phyloP scores from a whole-genome alignment of 257 asterid species.

The Prunella vulgaris region DNA sequence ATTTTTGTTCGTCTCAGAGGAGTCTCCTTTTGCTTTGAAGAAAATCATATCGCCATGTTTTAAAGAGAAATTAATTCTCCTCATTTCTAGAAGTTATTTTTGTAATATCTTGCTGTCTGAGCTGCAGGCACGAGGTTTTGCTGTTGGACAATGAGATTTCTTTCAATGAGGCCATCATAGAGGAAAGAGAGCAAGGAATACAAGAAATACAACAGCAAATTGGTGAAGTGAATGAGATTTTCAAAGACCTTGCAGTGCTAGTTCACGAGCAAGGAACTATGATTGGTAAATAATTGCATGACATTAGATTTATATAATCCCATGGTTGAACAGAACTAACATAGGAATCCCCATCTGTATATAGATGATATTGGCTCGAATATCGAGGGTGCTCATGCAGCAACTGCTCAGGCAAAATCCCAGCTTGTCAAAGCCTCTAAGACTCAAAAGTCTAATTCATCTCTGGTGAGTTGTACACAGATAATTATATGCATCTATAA shows the following conservation, averaged over 20 bases:
- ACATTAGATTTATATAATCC: not conserved
- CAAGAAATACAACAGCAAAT: conserved; percentile 92
- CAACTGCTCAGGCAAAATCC: conserved; percentile 78
- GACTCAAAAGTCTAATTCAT: conserved; percentile 84
- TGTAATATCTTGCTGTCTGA: conserved; percentile 19
- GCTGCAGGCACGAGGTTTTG: conserved; percentile 74
- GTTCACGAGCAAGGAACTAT: conserved; percentile 92
- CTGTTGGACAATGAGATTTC: conserved; percentile 84
- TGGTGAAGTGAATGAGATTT: conserved; percentile 92
- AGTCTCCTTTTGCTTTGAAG: not conserved
- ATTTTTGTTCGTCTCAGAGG: not conserved
- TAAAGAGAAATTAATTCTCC: not conserved
- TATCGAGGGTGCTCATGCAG: conserved; percentile 73
- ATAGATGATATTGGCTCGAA: conserved; percentile 85
- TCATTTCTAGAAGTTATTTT: not conserved
- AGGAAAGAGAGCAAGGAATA: conserved; percentile 94
- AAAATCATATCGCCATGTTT: not conserved
- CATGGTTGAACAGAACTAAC: conserved; percentile 14
- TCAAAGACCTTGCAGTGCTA: conserved; percentile 86
- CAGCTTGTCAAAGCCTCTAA: conserved; percentile 89
- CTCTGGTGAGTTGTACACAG: conserved; percentile 57
- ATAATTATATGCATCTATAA: not conserved
- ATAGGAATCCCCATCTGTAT: not conserved
- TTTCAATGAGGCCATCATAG: conserved; percentile 87
- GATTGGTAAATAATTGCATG: conserved; percentile 51